These are phyloP conservation scores for Helotiales sp. DNA, from an alignment of 2,329 filamentous ascomycete genomes.

Conservation along the genomic window DNA sequence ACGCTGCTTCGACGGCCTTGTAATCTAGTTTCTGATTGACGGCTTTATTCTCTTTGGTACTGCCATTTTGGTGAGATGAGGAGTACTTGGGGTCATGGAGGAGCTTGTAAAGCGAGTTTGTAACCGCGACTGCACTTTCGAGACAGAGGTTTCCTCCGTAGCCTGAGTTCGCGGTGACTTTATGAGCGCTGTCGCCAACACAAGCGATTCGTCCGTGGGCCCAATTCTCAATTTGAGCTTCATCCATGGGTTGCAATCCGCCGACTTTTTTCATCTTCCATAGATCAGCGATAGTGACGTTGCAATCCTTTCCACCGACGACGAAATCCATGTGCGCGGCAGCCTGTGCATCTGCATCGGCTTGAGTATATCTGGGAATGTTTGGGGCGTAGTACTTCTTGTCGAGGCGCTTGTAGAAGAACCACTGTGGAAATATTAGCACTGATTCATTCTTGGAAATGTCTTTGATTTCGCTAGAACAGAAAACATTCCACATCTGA, in stretches of 20 bases:
- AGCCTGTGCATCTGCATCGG: slow-evolving; percentile 22
- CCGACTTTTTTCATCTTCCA: slow-evolving; percentile 18
- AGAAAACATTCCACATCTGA: too few species aligned
- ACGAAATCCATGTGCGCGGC: slow-evolving; percentile 6
- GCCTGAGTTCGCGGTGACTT: slow-evolving; percentile 38
- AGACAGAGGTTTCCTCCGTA: slow-evolving; percentile 47
- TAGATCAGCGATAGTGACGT: slow-evolving; percentile 28
- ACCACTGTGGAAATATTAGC: slow-evolving; percentile 21
- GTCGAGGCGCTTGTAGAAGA: slow-evolving; percentile 26
- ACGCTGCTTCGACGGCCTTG: slow-evolving; percentile 8
- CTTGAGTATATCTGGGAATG: slow-evolving; percentile 30
- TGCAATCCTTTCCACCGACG: slow-evolving; percentile 13
- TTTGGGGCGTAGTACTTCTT: slow-evolving; percentile 19
- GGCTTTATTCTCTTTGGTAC: neutral
- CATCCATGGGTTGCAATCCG: slow-evolving; percentile 26
- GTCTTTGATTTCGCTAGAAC: neutral
- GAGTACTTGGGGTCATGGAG: neutral
- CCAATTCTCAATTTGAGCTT: slow-evolving; percentile 31
- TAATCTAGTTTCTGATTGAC: neutral
- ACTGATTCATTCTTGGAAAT: too few species aligned
- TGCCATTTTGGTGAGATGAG: neutral
- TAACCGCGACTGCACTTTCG: slow-evolving; percentile 44
- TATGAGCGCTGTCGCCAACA: slow-evolving; percentile 33
- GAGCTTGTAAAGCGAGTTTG: slow-evolving; percentile 35
- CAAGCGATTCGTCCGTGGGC: slow-evolving; percentile 29